Evolutionary conservation across 2,329 filamentous ascomycete genomes (phyloP), one percentile per base, ranked within the genome.

Genomic region (Verruconis gallopava): DNA sequence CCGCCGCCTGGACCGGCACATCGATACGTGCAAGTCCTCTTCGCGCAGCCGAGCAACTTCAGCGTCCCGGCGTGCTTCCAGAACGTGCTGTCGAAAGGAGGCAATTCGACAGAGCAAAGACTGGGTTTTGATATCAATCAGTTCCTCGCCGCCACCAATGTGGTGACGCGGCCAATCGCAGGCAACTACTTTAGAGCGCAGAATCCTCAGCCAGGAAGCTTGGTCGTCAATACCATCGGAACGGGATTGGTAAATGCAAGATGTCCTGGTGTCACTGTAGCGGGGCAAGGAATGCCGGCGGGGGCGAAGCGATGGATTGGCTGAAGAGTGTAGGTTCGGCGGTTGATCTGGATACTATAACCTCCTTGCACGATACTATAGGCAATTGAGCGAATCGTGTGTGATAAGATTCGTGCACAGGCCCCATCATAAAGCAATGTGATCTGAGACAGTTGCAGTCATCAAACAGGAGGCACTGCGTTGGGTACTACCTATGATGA

Each of bases 11-110:
- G 44, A 4, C 40, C 44, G 3, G 9, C 40, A 5, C 44, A 45
- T n/a, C 39, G 44, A 25, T 45, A 45, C 40, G 44, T 45, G 15
- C 44, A 43, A 14, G 35, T 38, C 13, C 34, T 45, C 32, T 45
- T 44, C 18, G 44, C 44, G n/a, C 44, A 45, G 35, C 44, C 44
- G 2, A 13, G 4, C 19, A 40, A 40, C 20, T 44, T 44, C 37
- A 32, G 17, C 15, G 25, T 40, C 11, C 42, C 42, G 5, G 9
- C 36, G 9, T 44, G 42, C 28, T 44, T 32, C 21, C 36, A 36
- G 14, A 44, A 44, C 25, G 33, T 44, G 17, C 17, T 44, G 2
- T 19, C 42, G 4, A 17, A 32, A 9, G 37, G 37, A 14, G 37
- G 36, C 17, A 17, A 12, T 4, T n/a, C 14, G 12, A 19, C 13